Base-by-base conservation (phyloP, 495 filamentous ascomycete genomes). In the Hypoxylon crocopeplum region DNA sequence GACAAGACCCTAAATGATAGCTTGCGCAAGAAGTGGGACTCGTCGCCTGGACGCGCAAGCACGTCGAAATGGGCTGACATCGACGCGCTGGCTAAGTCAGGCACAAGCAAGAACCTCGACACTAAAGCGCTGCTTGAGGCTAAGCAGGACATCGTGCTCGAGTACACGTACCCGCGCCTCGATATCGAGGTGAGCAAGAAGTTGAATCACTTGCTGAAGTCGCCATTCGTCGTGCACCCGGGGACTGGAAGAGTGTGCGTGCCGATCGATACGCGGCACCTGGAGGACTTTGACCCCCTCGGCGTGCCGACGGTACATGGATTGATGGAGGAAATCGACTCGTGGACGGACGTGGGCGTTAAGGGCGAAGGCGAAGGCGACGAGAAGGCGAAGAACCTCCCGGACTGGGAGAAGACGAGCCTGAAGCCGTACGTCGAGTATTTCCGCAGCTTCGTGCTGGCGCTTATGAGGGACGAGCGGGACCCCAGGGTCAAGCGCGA, bases 181-280 rank as follows among this genome's bases (percentile, higher is more conserved):
- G 94, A 98, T 79, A 90, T 91, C 49, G 92, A 96, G 62, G 94
- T 98, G 64, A 91, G 88, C 66, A 97, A 97, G 77, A 95, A 97
- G 68, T 85, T 96, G 70, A 98, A 95, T 77, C 94, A 98, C 82
- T 82, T 98, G 78, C 83, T 98, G 38, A 98, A 98, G 69, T 90
- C 85, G 56, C 94, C 94, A 2, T 98, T 98, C 62, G 93, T 96
- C 50, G 86, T 98, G 24, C 94, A 98, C 77, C 94, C 94, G 0
- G 91, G 90, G 5, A 98, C 95, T 0, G 95, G 93, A 0, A 77
- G 92, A 46, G 88, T 98, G 16, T 98, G 94, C 75, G 95, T 98
- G 40, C 94, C 94, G 8, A 97, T 98, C 65, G 89, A 97, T 68
- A 78, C 82, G 11, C 72, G 77, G 17, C 69, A 79, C 16, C 72